Evolutionary conservation across 805 yeast species (phyloP).

Genomic region (Vanderwaltozyma tropicalis): DNA sequence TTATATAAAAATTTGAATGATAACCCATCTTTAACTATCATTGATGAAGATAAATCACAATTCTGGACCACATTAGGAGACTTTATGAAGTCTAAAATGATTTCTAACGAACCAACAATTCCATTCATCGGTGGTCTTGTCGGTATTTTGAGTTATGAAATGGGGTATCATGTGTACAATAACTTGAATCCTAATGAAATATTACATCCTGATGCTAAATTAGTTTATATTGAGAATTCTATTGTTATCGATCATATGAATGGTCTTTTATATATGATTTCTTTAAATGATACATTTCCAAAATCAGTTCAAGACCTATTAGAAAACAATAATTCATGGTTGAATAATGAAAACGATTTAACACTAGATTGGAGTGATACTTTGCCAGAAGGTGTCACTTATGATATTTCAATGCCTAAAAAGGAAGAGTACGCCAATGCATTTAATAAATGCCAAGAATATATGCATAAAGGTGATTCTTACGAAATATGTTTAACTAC

Average conservation of each 20-base stretch:
- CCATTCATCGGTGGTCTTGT: conserved; percentile 90
- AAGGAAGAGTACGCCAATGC: conserved; percentile 42
- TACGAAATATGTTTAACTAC: conserved; percentile 88
- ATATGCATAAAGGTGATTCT: conserved; percentile 71
- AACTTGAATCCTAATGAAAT: conserved; percentile 23
- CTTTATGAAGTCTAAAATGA: conserved; percentile 18
- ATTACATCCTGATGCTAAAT: conserved; percentile 58
- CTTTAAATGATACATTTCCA: conserved; percentile 36
- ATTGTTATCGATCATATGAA: conserved; percentile 43
- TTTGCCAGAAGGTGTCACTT: conserved; percentile 15
- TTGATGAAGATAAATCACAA: conserved; percentile 15
- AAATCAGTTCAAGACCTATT: conserved; percentile 2
- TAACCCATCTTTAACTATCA: conserved; percentile 4
- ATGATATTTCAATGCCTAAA: conserved; percentile 39
- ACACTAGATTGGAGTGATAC: conserved; percentile 10
- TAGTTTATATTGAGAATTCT: conserved; percentile 59
- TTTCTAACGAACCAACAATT: conserved; percentile 27
- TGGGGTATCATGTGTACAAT: conserved; percentile 45
- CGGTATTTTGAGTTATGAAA: conserved; percentile 83
- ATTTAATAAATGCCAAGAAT: conserved; percentile 56
- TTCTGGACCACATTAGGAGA: conserved; percentile 23
- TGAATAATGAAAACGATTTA: background rate
- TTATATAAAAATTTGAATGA: background rate
- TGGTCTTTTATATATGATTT: conserved; percentile 40
- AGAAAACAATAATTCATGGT: background rate